Percentiles rank a stretch among this genome's conserved stretches.
Conservation (phyloP, 805 yeast genomes). For the Millerago galiae region DNA sequence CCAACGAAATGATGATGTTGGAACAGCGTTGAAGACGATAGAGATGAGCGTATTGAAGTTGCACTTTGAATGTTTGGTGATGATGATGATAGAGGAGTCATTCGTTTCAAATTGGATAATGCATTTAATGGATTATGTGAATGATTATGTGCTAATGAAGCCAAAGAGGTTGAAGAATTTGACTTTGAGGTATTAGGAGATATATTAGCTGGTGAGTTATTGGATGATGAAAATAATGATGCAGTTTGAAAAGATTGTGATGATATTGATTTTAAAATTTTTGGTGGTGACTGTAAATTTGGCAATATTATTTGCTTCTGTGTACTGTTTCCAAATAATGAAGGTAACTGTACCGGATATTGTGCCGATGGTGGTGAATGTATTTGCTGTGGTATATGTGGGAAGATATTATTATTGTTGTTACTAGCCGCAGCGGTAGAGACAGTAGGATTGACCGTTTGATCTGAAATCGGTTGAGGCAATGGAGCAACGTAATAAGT, state of each 20-base stretch:
- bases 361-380: constrained; percentile 8
- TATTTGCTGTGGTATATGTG: constrained; percentile 10
- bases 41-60: constrained; percentile 13
- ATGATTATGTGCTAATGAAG: constrained; percentile 12
- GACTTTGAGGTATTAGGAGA: constrained; percentile 24
- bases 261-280: constrained; percentile 21
- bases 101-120: constrained; percentile 22
- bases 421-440: too few relatives aligned
- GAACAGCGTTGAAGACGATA: constrained; percentile 21
- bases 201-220: constrained; percentile 20
- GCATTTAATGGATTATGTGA: constrained; percentile 17
- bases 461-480: constrained; percentile 5
- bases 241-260: constrained; percentile 21
- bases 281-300: constrained; percentile 25
- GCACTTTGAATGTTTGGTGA: constrained; percentile 7
- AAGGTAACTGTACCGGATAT: constrained; percentile 9
- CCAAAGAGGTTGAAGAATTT: constrained; percentile 22
- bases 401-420: neutral
- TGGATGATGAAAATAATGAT: constrained; percentile 19
- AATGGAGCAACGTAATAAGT: constrained; percentile 23
- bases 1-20: constrained; percentile 17
- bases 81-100: constrained; percentile 34
- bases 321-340: constrained; percentile 11
- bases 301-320: constrained; percentile 20
- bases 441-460: too few relatives aligned